Base-by-base conservation (phyloP, 352 stramenopile species). In the Globisporangium solare region DNA sequence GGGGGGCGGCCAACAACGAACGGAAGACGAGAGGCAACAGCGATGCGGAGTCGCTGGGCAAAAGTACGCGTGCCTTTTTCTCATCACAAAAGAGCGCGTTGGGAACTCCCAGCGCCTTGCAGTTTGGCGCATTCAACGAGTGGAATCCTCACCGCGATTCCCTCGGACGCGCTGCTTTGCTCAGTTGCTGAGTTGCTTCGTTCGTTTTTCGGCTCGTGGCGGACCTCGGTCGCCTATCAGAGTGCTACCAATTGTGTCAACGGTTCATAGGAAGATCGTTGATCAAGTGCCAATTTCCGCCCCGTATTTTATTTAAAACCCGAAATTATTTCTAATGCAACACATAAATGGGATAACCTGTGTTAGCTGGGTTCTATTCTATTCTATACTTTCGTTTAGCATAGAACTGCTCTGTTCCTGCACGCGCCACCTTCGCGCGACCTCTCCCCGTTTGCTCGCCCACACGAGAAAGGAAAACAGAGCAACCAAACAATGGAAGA, bases 401-500 rank as follows among this genome's bases (percentile, higher is more conserved):
- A 35, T 35, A 35, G 27, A 35, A 35, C 27, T 35, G 27, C 27
- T 35, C 27, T 35, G 10, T 8, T 35, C 6, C 27, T 35, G 6
- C 27, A 35, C 27, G 5, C 4, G 7, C 27, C 17, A 43, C 39
- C 12, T 43, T 43, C 39, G 39, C 39, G 39, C 39, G 7, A 43
- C 39, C n/a, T 13, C n/a, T 13, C 42, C 27, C 10, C 31, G 31
- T 43, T 43, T 27, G 31, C 35, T 53, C 12, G 5, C 15, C 20
- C 27, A 27, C n/a, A 39, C 2, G 12, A 22, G 49, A 22, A 12
- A 1, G 13, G 11, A 47, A 47, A 1, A 52, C 20, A 53, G 14
- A 52, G 2, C 37, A 42, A 17, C 2, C 35, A 32, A 57, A 57
- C 24, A 41, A 60, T 76, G 70, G 79, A 92, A 39, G 79, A 92